These are phyloP conservation scores for Metroxylon sagu DNA, from an alignment of 176 grass and related monocot species.

Conservation along the genomic window DNA sequence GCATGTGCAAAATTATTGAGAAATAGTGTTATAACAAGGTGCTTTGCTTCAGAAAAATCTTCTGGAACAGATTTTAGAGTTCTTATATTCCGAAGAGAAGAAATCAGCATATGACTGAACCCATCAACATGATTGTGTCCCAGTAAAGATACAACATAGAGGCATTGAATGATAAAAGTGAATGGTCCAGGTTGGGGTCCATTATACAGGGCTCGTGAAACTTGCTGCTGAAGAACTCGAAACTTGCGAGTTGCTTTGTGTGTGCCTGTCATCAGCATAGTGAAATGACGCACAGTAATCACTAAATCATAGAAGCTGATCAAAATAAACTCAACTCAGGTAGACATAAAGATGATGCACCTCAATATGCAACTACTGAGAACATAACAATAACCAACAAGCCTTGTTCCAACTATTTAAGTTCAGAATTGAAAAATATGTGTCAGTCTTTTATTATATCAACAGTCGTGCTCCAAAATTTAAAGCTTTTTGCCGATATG, in stretches of 20 bases:
- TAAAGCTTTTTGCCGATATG: no score
- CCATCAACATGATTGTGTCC: slow-evolving; percentile 65
- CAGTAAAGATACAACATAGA: slow-evolving; percentile 76
- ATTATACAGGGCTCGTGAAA: slow-evolving; percentile 59
- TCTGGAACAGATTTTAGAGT: slow-evolving; percentile 29
- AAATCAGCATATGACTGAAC: slow-evolving; percentile 84
- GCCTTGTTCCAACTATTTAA: no score
- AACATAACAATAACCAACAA: no score
- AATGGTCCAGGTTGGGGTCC: slow-evolving; percentile 77
- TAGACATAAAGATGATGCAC: no score
- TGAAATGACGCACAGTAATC: no score
- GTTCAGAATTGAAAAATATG: no score
- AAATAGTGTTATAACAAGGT: slow-evolving; percentile 42
- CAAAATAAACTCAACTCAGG: no score
- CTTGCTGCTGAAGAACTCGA: slow-evolving; percentile 58
- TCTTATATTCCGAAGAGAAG: slow-evolving; percentile 67
- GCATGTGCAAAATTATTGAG: slow-evolving; percentile 56
- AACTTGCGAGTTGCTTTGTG: slow-evolving; percentile 82
- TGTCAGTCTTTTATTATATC: no score
- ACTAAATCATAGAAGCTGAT: no score
- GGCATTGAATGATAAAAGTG: slow-evolving; percentile 80
- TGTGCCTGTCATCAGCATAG: slow-evolving; percentile 35
- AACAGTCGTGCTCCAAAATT: no score
- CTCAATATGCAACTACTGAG: no score
- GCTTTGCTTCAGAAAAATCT: slow-evolving; percentile 77